A percentile compares a stretch with the other conserved stretches of the same genome.
These are phyloP conservation scores for Veloporphyrellus conicus DNA, from an alignment of 1,284 basidiomycete genomes.

Conservation along the genomic window DNA sequence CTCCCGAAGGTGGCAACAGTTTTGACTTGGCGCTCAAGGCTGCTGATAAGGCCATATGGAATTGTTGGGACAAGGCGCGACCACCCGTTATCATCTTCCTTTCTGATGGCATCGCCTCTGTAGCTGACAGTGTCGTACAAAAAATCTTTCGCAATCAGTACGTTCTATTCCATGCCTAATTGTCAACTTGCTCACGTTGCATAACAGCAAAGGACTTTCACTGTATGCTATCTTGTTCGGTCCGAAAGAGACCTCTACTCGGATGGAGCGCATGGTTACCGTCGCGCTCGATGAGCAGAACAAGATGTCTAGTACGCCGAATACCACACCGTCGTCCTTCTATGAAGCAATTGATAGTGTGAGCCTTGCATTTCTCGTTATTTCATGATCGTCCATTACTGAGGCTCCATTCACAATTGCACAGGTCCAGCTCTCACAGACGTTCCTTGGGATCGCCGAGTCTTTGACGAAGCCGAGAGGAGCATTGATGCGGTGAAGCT, in stretches of 20 bases:
- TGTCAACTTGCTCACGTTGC: background rate
- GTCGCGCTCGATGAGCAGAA: constrained; percentile 49
- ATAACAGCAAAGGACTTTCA: constrained; percentile 48
- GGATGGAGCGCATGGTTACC: constrained; percentile 46
- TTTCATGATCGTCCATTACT: background rate
- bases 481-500: constrained; percentile 35
- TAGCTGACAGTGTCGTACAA: constrained; percentile 36
- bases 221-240: constrained; percentile 60
- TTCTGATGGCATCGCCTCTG: constrained; percentile 47
- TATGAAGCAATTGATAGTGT: constrained; percentile 52
- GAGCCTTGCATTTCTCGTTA: constrained; percentile 7
- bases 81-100: constrained; percentile 56
- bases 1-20: constrained; percentile 42
- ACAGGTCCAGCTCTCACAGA: constrained; percentile 51
- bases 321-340: constrained; percentile 44
- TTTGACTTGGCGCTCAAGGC: constrained; percentile 42
- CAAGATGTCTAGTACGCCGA: constrained; percentile 29
- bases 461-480: constrained; percentile 54
- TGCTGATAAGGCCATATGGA: constrained; percentile 40
- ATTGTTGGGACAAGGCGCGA: constrained; percentile 51
- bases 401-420: background rate
- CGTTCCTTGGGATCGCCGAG: constrained; percentile 57
- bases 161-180: no score
- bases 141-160: no score
- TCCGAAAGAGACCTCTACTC: constrained; percentile 26